Conservation (phyloP, 768 basidiomycete genomes). For the Suillus luteus region DNA sequence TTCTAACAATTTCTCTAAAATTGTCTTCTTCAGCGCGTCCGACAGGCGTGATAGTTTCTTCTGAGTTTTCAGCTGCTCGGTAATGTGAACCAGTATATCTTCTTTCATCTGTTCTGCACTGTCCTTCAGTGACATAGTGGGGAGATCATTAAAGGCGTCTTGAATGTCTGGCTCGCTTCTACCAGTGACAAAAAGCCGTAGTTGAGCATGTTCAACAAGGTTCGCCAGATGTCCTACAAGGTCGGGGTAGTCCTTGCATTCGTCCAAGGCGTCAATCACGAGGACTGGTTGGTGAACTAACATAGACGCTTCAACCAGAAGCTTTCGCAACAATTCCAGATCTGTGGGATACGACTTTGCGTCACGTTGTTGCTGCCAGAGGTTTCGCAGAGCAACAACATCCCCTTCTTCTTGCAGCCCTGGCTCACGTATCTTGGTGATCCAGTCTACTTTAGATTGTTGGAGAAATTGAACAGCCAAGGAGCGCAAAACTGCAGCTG, state of each 20-base stretch:
- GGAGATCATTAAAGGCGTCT: neutral
- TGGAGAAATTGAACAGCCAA: conserved; percentile 18
- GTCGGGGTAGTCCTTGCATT: conserved; percentile 11
- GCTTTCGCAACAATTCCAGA: neutral
- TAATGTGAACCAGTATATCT: conserved; percentile 7
- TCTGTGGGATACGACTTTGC: neutral
- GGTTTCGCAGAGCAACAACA: neutral
- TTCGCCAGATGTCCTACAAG: conserved; percentile 2
- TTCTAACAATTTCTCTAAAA: conserved; percentile 3
- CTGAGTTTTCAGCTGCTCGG: conserved; percentile 1
- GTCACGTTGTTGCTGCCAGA: neutral
- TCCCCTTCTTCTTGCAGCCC: neutral
- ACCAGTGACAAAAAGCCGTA: conserved; percentile 13
- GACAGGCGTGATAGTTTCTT: neutral
- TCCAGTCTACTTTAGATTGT: neutral
- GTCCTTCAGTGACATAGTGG: conserved; percentile 6
- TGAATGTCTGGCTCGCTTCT: neutral
- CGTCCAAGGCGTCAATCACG: conserved; percentile 18
- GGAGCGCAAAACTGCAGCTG: conserved; percentile 21
- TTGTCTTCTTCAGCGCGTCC: neutral
- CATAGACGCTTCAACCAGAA: neutral
- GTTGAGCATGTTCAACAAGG: conserved; percentile 1
- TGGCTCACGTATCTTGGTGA: neutral
- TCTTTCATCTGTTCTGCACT: neutral
- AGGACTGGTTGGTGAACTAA: conserved; percentile 3